Evolutionary conservation across 2,329 filamentous ascomycete genomes (phyloP).

Genomic region (Phoma herbarum): DNA sequence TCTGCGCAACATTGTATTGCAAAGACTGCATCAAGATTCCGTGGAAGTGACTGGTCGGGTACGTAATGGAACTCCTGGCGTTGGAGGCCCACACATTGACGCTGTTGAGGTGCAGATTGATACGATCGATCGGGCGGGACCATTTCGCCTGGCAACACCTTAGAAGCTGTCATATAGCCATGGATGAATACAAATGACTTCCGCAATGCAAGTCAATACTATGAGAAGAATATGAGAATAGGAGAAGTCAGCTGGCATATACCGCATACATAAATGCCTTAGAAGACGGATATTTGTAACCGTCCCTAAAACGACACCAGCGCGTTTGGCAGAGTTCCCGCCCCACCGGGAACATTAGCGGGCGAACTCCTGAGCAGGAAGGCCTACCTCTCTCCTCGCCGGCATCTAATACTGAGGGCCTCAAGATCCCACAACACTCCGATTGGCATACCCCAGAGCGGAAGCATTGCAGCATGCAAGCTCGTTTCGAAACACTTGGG

Average conservation of each 20-base stretch:
- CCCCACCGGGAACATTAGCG: slow-evolving; percentile 36
- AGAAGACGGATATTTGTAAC: background rate
- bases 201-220: too few relatives aligned
- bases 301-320: slow-evolving; percentile 30
- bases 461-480: slow-evolving; percentile 36
- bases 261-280: background rate
- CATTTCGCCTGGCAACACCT: background rate
- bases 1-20: slow-evolving; percentile 17
- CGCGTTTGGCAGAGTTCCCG: slow-evolving; percentile 43
- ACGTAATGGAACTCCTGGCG: background rate
- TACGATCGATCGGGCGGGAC: background rate
- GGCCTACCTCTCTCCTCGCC: slow-evolving; percentile 36
- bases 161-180: background rate
- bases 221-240: background rate
- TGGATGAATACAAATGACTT: background rate
- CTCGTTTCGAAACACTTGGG: background rate
- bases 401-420: slow-evolving; percentile 39
- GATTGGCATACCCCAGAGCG: slow-evolving; percentile 44
- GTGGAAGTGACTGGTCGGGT: slow-evolving; percentile 2
- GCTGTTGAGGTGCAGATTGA: background rate
- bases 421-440: slow-evolving; percentile 51
- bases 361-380: slow-evolving; percentile 69
- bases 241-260: background rate
- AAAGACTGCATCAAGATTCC: slow-evolving; percentile 21
- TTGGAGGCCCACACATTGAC: background rate